A percentile compares a stretch with the other conserved stretches of the same genome.
These are phyloP conservation scores for Metroxylon sagu DNA, from an alignment of 176 grass and related monocot species.

Conservation along the genomic window DNA sequence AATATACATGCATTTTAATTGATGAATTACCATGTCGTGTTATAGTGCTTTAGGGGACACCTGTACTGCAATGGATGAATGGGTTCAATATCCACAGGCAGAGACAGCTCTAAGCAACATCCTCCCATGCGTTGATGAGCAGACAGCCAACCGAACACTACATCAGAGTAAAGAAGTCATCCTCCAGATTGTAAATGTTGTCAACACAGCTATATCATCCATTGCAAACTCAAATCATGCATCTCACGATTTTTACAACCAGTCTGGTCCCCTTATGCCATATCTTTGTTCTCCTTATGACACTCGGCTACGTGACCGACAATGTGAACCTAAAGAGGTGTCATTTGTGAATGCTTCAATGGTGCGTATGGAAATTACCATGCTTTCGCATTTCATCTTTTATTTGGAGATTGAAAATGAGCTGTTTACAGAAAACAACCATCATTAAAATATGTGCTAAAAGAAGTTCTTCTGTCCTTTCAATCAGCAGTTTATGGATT, in stretches of 20 bases:
- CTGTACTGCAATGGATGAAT: conserved; percentile 56
- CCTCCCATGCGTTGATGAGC: conserved; percentile 52
- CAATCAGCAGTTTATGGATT: too few species aligned
- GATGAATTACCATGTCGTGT: neutral
- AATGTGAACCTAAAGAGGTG: conserved; percentile 31
- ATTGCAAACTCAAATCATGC: conserved; percentile 27
- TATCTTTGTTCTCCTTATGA: conserved; percentile 49
- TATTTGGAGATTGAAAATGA: too few species aligned
- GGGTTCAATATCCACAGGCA: conserved; percentile 41
- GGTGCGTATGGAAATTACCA: neutral
- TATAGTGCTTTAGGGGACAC: conserved; percentile 44
- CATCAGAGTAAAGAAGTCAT: conserved; percentile 51
- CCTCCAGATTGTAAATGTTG: conserved; percentile 30
- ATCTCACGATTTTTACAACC: conserved; percentile 32
- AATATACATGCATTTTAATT: neutral
- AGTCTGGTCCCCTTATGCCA: conserved; percentile 34
- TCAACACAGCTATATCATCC: conserved; percentile 40
- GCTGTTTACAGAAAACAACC: too few species aligned
- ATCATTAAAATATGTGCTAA: too few species aligned
- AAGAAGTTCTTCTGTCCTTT: too few species aligned
- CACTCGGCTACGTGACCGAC: conserved; percentile 18
- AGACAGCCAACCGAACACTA: conserved; percentile 27
- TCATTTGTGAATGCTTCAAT: conserved; percentile 2
- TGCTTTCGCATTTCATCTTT: too few species aligned
- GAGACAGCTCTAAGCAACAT: conserved; percentile 53